Evolutionary conservation across 208 protist species (phyloP).

Genomic region (Leishmania arabica): DNA sequence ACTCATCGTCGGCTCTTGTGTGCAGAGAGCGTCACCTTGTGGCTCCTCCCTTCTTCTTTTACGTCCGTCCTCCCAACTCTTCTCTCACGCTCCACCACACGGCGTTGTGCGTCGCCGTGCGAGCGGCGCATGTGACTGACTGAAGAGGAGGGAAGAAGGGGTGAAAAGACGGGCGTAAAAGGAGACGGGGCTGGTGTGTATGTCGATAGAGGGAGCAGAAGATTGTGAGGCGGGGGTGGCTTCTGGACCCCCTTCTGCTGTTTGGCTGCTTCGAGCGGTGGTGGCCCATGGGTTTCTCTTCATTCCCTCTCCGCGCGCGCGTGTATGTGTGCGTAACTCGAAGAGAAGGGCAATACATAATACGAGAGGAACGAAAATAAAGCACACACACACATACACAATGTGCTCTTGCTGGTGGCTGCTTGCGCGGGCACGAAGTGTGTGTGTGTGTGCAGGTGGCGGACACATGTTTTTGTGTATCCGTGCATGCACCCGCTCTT

Average conservation of each 20-base stretch:
- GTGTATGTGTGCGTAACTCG: neutral
- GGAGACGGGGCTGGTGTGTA: neutral
- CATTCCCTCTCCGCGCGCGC: no score
- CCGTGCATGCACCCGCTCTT: neutral
- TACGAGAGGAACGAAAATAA: neutral
- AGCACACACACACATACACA: constrained; percentile 4
- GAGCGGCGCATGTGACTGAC: neutral
- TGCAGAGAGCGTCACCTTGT: no score
- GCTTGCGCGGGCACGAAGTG: neutral
- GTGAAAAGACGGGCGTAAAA: neutral
- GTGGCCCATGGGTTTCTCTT: no score
- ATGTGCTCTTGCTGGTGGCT: neutral
- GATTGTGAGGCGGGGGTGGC: no score
- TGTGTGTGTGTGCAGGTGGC: neutral
- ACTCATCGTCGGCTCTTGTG: no score
- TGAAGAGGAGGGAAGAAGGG: neutral
- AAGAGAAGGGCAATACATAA: neutral
- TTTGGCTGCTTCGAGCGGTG: no score
- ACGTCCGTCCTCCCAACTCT: neutral
- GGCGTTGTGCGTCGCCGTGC: neutral
- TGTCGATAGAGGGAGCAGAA: no score
- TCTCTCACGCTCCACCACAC: neutral
- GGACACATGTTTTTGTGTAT: neutral
- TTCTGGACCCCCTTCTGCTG: no score
- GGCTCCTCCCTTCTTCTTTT: neutral